Evolutionary conservation across 352 stramenopile species (phyloP), one percentile per base, ranked within the genome.

Genomic region (Pythium phragmitis): DNA sequence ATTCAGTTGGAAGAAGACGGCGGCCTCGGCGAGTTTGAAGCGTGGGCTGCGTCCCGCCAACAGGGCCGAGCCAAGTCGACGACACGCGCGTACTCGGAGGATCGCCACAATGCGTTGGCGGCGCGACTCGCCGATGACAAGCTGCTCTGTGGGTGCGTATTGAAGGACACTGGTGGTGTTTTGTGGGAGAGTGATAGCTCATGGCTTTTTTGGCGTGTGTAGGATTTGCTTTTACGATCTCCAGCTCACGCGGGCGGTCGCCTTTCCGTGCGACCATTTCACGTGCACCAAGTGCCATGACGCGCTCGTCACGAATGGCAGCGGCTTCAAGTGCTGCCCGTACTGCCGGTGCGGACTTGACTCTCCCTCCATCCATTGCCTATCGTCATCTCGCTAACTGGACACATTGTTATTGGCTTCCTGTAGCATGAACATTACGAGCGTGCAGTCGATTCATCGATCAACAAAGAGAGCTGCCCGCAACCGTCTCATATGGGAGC

Each of bases 211-310:
- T 23, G 26, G 13, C 1, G 49, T 21, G 16, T 52, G 28, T 36
- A 88, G 79, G 13, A 90, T 90, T 58, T 90, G 81, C 66, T 90
- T 87, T 60, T 80, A 80, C 37, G 68, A 88, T 51, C 57, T 90
- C 16, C 61, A 85, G n/a, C 72, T 79, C 16, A 76, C 79, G 21
- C 69, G 77, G 36, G 71, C 77, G 0, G 74, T 90, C 12, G 81
- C 72, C 16, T 90, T 90, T 67, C 63, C 74, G 21, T 88, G 81
- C 60, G 71, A 90, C 61, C 81, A 90, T 49, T 87, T 88, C 45
- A 79, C 76, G 11, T 90, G 81, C 41, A 71, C 57, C 5, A 77
- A 83, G 60, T 90, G 81, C 62, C 85, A 80, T 33, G 67, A 73
- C 16, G 79, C 79, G 19, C 66, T 90, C 43, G 72, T 77, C 9